Evolutionary conservation across 768 basidiomycete genomes (phyloP).

Genomic region (Coprinopsis sp.): DNA sequence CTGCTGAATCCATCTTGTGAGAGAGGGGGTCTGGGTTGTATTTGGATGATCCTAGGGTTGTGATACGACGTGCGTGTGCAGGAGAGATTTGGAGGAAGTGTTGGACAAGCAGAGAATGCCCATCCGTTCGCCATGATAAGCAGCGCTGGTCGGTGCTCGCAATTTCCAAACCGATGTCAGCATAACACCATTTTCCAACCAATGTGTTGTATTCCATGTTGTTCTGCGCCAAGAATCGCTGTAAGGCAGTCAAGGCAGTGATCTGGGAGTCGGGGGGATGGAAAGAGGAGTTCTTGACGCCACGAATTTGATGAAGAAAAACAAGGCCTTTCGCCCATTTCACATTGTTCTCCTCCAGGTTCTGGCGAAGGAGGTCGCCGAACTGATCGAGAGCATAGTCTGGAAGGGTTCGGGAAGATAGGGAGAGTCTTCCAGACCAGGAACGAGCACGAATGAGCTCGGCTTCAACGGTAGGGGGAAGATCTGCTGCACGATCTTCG

Average conservation of each 20-base stretch:
- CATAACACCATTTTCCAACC: too few relatives aligned
- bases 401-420: background rate
- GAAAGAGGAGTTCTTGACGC: constrained; percentile 7
- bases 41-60: background rate
- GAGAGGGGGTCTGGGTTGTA: constrained; percentile 13
- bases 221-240: constrained; percentile 1
- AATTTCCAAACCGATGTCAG: constrained; percentile 20
- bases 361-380: background rate
- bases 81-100: background rate
- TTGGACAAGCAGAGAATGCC: background rate
- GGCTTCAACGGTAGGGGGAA: background rate
- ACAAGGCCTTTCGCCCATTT: constrained; percentile 7
- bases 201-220: constrained; percentile 7
- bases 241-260: background rate
- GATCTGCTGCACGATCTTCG: background rate
- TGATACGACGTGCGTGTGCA: constrained; percentile 2
- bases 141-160: constrained; percentile 5
- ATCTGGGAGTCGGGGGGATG: background rate
- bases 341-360: background rate
- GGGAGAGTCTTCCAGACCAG: background rate
- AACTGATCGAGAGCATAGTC: background rate
- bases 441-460: background rate
- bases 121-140: constrained; percentile 15
- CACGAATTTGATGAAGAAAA: constrained; percentile 10
- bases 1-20: constrained; percentile 12